Base-by-base conservation (phyloP, 2,329 filamentous ascomycete species). In the Lecanicillium sp. region DNA sequence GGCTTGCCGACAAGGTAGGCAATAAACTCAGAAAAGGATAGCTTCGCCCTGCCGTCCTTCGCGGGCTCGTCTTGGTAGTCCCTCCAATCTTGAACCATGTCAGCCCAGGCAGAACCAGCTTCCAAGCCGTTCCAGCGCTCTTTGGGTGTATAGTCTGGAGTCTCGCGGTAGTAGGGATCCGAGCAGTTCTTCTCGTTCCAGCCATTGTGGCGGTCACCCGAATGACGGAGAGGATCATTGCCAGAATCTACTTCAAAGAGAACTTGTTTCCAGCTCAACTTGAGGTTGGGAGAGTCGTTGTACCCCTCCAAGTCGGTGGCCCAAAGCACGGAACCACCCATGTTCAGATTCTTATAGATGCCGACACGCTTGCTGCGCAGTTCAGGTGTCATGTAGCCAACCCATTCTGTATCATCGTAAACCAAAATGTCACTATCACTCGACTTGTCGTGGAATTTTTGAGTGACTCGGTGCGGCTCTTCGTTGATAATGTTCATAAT, bases 351-450 rank as follows among this genome's bases (percentile, higher is more conserved):
- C 33, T 35, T 35, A 19, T 40, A 40, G 5, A 40, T 29, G 27
- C 13, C 12, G 11, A 33, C 30, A 9, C 38, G 29, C 9, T 3
- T 27, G 8, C 31, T 31, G 32, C 27, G 19, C 13, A 40, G 37
- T 22, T 30, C 27, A 8, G 38, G 38, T 2, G 27, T 42, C 45
- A 49, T 48, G n/a, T 41, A 48, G 4, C 17, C 16, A 0, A 40
- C 45, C 35, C 42, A 43, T 29, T 42, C 19, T 9, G 8, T 17
- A 16, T 41, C 30, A 18, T 43, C 43, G 18, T 45, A 47, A 13
- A 43, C 43, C 19, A 47, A 29, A 9, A 47, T 38, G 7, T 45
- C 33, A 3, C 27, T 33, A 29, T 35, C 41, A 25, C 20, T 35
- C 6, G 14, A 14, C 5, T 16, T 15, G 14, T 35, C 33, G 8